Base-by-base conservation (phyloP, 495 filamentous ascomycete species). In the Monascus purpureus region DNA sequence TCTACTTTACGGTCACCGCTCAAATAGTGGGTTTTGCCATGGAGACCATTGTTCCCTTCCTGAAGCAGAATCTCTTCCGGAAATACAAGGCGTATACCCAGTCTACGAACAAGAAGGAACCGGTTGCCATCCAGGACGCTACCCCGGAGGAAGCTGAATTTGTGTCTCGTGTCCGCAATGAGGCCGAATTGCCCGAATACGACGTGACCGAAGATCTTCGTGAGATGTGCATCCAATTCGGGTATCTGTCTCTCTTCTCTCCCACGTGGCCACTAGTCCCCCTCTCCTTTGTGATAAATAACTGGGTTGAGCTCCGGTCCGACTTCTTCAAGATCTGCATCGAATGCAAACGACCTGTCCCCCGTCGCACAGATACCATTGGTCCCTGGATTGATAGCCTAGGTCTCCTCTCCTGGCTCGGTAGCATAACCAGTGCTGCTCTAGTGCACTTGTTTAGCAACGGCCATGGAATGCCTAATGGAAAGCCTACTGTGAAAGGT, bases 1-100 rank as follows among this genome's bases (percentile, higher is more conserved):
- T 96, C 43, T 97, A 96, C 53, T 93, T 94, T 50, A 88, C 90
- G 0, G 85, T 96, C 8, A 96, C 90, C 1, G 90, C 88, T 0
- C 90, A 97, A 48, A 74, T 88, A 26, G 82, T 97, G 37, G 84
- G 80, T 36, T 75, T 93, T 13, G 80, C 69, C 16, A 72, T 88
- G 53, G 92, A 97, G 48, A 73, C 84, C 11, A 67, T 94, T 28
- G 76, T 95, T 15, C 90, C 90, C 0, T 82, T 79, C 43, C 51
- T 83, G 13, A 92, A 93, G 53, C 80, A 85, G 40, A 67, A 66
- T 40, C 64, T 72, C 2, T 72, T 79, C 46, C 70, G 69, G 27
- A 78, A 83, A 40, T 82, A 82, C 42, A 82, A 86, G 47, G 62
- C 79, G 28, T 62, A 52, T 31, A 51, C 46, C 35, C 51, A 55